These are phyloP conservation scores for Erythrobasidium hasegawianum DNA, from an alignment of 1,284 basidiomycete genomes.

Conservation along the genomic window DNA sequence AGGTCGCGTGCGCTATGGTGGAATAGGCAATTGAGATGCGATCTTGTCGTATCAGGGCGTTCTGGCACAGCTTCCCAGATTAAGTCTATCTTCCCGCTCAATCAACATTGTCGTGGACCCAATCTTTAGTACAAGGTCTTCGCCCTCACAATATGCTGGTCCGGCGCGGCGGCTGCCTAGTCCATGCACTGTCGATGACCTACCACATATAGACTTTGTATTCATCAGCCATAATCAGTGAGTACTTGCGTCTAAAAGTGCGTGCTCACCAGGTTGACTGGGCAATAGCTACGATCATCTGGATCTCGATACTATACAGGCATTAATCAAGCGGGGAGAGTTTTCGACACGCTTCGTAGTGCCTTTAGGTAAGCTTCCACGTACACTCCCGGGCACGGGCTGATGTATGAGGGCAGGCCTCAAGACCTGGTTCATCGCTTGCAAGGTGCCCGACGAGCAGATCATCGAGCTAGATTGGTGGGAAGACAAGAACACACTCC, in stretches of 20 bases:
- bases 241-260: slow-evolving; percentile 26
- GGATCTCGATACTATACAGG: slow-evolving; percentile 42
- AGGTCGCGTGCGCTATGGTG: no score
- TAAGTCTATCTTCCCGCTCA: background rate
- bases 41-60: slow-evolving; percentile 16
- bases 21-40: no score
- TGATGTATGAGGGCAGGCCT: slow-evolving; percentile 35
- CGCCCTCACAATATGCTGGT: slow-evolving; percentile 44
- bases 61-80: slow-evolving; percentile 22
- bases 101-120: slow-evolving; percentile 44
- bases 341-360: slow-evolving; percentile 41
- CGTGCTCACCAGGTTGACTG: background rate
- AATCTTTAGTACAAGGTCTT: slow-evolving; percentile 44
- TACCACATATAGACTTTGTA: slow-evolving; percentile 43
- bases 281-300: slow-evolving; percentile 46
- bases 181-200: slow-evolving; percentile 44
- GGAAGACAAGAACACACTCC: slow-evolving; percentile 44
- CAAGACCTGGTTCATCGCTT: slow-evolving; percentile 44
- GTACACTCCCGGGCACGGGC: background rate
- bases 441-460: slow-evolving; percentile 39
- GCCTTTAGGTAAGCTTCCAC: slow-evolving; percentile 41
- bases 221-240: slow-evolving; percentile 47
- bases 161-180: slow-evolving; percentile 39
- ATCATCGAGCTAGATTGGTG: slow-evolving; percentile 47
- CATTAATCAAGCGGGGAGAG: slow-evolving; percentile 38